Evolutionary conservation across 768 basidiomycete genomes (phyloP), one percentile per base, ranked within the genome.

Genomic region (Hygrocybe coccinea): DNA sequence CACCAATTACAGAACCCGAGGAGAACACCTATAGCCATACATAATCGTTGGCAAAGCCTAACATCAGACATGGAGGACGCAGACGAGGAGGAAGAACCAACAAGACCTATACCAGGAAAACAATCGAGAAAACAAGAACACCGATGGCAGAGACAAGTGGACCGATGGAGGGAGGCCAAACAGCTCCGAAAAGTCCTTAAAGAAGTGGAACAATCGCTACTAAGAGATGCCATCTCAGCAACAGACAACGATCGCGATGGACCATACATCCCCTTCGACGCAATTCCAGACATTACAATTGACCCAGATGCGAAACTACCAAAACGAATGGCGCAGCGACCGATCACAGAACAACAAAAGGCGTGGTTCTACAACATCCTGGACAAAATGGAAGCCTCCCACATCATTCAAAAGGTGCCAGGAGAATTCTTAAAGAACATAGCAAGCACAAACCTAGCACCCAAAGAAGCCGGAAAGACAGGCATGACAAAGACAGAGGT

Each of bases 91-190:
- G 29, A 29, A 4, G 29, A 29, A 29, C 29, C 29, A 29, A 29
- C 8, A 8, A 8, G 8, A 29, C 29, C 3, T 29, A 4, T 29
- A 8, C 29, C 3, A 8, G 8, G 29, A 8, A 1, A 73, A 68
- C 49, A 62, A 63, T 19, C 50, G 60, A 19, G 54, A 66, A 1
- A 67, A 71, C 54, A 71, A 72, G 52, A 41, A 41, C 39, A 41
- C 39, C 3, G 39, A 14, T 41, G 39, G 39, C 3, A 41, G 19
- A 19, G 5, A 19, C 39, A 41, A 41, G 15, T 41, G 14, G 39
- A 11, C 39, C 9, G 37, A 38, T 38, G 37, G 37, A 38, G 10
- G 11, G 39, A 41, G 11, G 39, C 39, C 15, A 3, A 10, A 14
- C 14, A 11, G 10, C 39, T 41, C 39, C 10, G 19, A 5, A 41